Percentiles rank a stretch among this genome's conserved stretches.
Conservation (phyloP, 2,329 filamentous ascomycete species). For the Cyclaneusma minus region DNA sequence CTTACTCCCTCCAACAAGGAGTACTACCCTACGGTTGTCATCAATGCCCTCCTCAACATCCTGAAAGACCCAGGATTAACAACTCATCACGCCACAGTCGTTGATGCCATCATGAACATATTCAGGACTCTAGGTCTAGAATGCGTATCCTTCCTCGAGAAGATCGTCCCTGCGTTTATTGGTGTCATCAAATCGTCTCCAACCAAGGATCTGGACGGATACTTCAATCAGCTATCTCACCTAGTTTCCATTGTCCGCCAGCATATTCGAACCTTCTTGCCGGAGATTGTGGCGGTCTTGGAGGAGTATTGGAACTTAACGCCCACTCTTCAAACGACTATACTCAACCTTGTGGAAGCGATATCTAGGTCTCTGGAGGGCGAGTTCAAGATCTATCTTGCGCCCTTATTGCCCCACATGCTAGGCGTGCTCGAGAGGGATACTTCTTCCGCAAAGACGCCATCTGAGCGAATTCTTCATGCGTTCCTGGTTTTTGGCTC, state of each 20-base stretch:
- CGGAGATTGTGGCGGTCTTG: conserved; percentile 71
- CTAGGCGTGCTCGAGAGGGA: conserved; percentile 87
- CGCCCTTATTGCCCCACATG: conserved; percentile 81
- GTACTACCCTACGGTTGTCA: conserved; percentile 95
- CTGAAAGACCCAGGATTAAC: conserved; percentile 79
- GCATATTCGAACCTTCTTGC: conserved; percentile 84
- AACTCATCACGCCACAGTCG: conserved; percentile 83
- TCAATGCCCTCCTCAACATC: conserved; percentile 86
- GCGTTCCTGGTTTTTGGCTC: conserved; percentile 92
- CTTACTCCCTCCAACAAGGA: conserved; percentile 94
- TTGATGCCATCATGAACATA: conserved; percentile 97
- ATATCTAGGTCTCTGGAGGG: conserved; percentile 89
- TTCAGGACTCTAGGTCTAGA: conserved; percentile 93
- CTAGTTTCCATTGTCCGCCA: conserved; percentile 91
- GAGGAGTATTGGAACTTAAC: conserved; percentile 82
- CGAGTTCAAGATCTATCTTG: conserved; percentile 94
- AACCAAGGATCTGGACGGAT: conserved; percentile 69
- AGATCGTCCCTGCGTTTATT: conserved; percentile 89
- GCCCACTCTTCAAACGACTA: conserved; percentile 73
- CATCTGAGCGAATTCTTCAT: conserved; percentile 83
- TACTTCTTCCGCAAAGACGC: conserved; percentile 53
- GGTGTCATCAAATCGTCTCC: conserved; percentile 74
- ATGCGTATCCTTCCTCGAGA: conserved; percentile 84
- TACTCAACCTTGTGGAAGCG: conserved; percentile 80
- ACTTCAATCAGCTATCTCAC: conserved; percentile 91